Evolutionary conservation across 2,329 filamentous ascomycete species (phyloP).

Genomic region (Claviceps monticola): DNA sequence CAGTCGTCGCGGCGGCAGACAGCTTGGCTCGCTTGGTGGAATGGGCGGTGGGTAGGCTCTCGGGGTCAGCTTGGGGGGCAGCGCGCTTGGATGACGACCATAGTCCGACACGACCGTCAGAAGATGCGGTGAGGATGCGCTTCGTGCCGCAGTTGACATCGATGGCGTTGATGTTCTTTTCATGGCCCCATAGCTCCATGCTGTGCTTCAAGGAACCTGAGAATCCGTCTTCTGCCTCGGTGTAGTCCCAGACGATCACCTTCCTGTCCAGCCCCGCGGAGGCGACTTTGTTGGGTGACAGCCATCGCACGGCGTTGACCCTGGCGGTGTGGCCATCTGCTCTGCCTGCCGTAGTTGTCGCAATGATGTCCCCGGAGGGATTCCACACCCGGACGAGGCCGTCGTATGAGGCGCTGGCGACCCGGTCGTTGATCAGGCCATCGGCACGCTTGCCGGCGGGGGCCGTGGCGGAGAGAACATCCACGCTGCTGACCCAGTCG

Average conservation of each 20-base stretch:
- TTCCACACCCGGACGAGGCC: conserved; percentile 83
- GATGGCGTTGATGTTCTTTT: conserved; percentile 57
- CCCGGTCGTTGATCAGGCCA: conserved; percentile 30
- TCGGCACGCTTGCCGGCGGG: conserved; percentile 36
- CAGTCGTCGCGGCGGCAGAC: conserved; percentile 26
- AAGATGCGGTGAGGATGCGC: conserved; percentile 72
- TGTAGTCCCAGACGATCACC: conserved; percentile 81
- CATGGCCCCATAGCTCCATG: conserved; percentile 76
- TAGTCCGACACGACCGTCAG: conserved; percentile 72
- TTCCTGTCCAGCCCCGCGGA: conserved; percentile 77
- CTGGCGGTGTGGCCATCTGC: conserved; percentile 63
- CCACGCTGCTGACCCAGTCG: conserved; percentile 86
- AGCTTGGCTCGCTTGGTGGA: conserved; percentile 66
- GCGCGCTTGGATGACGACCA: conserved; percentile 74
- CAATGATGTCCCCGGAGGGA: conserved; percentile 70
- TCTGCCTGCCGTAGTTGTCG: conserved; percentile 53
- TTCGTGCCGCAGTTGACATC: conserved; percentile 60
- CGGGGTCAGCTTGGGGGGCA: conserved; percentile 57
- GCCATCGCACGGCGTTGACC: conserved; percentile 71
- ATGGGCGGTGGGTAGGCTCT: conserved; percentile 52
- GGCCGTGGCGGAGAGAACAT: conserved; percentile 60
- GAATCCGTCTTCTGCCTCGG: conserved; percentile 47
- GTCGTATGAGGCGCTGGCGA: conserved; percentile 90
- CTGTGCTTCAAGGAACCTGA: conserved; percentile 53
- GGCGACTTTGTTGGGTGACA: conserved; percentile 64